Conservation (phyloP, 2,329 filamentous ascomycete species). For the Bipolaris cookei region DNA sequence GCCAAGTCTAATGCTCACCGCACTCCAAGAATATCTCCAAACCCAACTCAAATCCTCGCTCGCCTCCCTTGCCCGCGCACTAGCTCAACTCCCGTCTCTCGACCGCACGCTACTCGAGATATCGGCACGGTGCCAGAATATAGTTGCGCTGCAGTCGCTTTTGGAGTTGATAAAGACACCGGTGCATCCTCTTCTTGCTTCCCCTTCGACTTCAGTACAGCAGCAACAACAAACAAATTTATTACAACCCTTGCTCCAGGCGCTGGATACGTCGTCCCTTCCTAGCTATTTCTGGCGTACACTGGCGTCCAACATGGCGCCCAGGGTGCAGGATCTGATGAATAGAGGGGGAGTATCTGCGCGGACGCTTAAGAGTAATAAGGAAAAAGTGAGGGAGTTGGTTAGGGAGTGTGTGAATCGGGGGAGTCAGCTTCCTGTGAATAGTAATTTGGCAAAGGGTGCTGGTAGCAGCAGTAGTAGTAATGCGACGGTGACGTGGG, state of each 20-base stretch:
- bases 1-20: constrained; percentile 74
- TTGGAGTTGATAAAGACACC: constrained; percentile 73
- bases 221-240: constrained; percentile 55
- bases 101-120: constrained; percentile 84
- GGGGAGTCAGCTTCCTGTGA: constrained; percentile 72
- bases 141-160: constrained; percentile 84
- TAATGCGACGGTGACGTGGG: constrained; percentile 68
- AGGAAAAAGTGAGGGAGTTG: constrained; percentile 74
- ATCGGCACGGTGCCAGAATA: constrained; percentile 83
- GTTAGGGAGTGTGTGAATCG: constrained; percentile 82
- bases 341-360: constrained; percentile 82
- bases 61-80: constrained; percentile 73
- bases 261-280: constrained; percentile 86
- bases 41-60: constrained; percentile 80
- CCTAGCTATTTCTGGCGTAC: constrained; percentile 94
- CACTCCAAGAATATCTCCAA: constrained; percentile 82
- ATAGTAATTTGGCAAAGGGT: constrained; percentile 39
- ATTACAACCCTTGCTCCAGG: constrained; percentile 72
- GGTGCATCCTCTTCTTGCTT: constrained; percentile 67
- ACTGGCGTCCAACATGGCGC: constrained; percentile 76
- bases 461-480: constrained; percentile 41
- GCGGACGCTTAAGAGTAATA: constrained; percentile 78
- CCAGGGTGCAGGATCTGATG: constrained; percentile 83
- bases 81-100: constrained; percentile 80
- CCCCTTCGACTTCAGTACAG: constrained; percentile 12